These are phyloP conservation scores for Zangia roseola DNA, from an alignment of 768 basidiomycete genomes.

Conservation along the genomic window DNA sequence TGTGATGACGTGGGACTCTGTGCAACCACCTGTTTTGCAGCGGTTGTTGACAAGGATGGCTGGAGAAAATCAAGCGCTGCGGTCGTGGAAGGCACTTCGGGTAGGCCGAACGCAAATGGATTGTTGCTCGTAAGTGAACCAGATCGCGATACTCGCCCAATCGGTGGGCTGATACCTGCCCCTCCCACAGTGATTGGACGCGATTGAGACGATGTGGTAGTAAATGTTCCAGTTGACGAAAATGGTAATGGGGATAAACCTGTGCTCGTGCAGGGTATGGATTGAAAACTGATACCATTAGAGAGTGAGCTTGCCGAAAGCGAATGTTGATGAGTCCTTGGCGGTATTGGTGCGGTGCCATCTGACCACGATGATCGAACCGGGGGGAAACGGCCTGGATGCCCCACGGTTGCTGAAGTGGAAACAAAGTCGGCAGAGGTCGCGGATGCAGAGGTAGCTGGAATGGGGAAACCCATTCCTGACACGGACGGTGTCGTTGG, in stretches of 20 bases:
- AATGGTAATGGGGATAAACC: slow-evolving; percentile 30
- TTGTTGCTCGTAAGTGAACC: slow-evolving; percentile 52
- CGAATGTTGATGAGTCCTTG: slow-evolving; percentile 32
- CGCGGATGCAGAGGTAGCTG: slow-evolving; percentile 18
- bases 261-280: slow-evolving; percentile 33
- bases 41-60: slow-evolving; percentile 10
- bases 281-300: slow-evolving; percentile 26
- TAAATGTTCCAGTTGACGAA: slow-evolving; percentile 31
- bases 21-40: slow-evolving; percentile 7
- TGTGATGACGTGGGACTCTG: slow-evolving; percentile 39
- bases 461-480: slow-evolving; percentile 20
- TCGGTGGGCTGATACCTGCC: slow-evolving; percentile 32
- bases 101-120: slow-evolving; percentile 38
- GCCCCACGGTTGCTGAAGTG: slow-evolving; percentile 19
- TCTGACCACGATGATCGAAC: slow-evolving; percentile 32
- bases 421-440: slow-evolving; percentile 23
- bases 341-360: slow-evolving; percentile 25
- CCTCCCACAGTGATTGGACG: slow-evolving; percentile 21
- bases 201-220: slow-evolving; percentile 26
- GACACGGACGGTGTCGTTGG: slow-evolving; percentile 13
- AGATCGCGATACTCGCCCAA: slow-evolving; percentile 58
- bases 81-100: slow-evolving; percentile 24
- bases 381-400: slow-evolving; percentile 24
- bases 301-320: slow-evolving; percentile 32
- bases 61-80: slow-evolving; percentile 34